These are phyloP conservation scores for Anethum foeniculum DNA, from an alignment of 140 eudicot genomes.

Conservation along the genomic window DNA sequence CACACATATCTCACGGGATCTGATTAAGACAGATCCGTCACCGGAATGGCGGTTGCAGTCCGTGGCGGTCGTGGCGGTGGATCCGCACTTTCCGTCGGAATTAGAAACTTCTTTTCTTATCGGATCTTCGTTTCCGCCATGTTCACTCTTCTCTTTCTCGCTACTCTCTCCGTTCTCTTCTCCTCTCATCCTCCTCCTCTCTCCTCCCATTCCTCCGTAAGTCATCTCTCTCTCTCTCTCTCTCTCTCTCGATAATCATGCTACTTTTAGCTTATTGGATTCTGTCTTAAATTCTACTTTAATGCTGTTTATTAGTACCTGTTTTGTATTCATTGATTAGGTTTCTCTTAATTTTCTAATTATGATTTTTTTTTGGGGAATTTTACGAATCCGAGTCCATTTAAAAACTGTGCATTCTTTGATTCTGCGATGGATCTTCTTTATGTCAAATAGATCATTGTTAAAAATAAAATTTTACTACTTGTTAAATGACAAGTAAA, in stretches of 20 bases:
- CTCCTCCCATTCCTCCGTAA: neutral
- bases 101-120: slow-evolving; percentile 38
- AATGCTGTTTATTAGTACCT: neutral
- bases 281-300: neutral
- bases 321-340: no score
- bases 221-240: neutral
- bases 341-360: neutral
- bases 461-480: neutral
- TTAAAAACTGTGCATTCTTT: no score
- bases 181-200: slow-evolving; percentile 30
- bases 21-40: neutral
- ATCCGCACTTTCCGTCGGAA: slow-evolving; percentile 14
- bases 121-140: slow-evolving; percentile 50
- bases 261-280: neutral
- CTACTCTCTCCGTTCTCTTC: slow-evolving; percentile 41
- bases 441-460: neutral
- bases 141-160: slow-evolving; percentile 42
- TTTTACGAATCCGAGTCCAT: neutral
- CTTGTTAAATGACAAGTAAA: neutral
- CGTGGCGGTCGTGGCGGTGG: slow-evolving; percentile 23
- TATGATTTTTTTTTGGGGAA: no score
- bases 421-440: neutral
- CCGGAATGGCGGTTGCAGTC: slow-evolving; percentile 32
- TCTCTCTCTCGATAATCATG: neutral
- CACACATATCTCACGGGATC: neutral